Evolutionary conservation across 805 yeast species (phyloP).

Genomic region (Cyberlindnera saturnus): DNA sequence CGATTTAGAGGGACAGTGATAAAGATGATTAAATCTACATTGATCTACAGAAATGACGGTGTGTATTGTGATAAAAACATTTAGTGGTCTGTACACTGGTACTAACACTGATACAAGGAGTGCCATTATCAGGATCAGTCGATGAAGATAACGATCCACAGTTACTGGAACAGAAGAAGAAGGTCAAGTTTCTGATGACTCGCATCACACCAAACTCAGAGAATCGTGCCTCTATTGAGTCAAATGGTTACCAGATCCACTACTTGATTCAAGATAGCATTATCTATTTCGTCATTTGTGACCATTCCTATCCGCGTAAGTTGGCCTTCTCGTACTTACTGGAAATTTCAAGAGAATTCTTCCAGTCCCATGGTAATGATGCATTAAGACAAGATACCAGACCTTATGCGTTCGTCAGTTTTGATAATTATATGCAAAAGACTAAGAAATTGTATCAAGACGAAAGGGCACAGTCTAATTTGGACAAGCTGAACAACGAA

Average conservation of each 20-base stretch:
- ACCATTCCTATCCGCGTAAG: conserved; percentile 75
- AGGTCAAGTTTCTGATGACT: conserved; percentile 69
- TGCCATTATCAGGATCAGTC: conserved; percentile 87
- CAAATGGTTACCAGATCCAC: conserved; percentile 57
- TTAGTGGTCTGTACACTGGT: not conserved
- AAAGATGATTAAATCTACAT: conserved; percentile 56
- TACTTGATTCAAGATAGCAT: conserved; percentile 62
- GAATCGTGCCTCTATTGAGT: conserved; percentile 77
- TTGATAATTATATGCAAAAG: conserved; percentile 73
- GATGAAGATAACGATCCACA: conserved; percentile 67
- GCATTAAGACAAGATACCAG: conserved; percentile 59
- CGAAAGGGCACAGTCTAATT: conserved; percentile 80
- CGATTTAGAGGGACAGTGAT: too few relatives aligned
- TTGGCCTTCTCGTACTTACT: conserved; percentile 81
- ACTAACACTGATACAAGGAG: conserved; percentile 18
- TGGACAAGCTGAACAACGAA: conserved; percentile 82
- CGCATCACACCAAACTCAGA: conserved; percentile 77
- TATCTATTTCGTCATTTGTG: conserved; percentile 74
- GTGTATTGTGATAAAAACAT: not conserved
- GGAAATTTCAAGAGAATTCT: conserved; percentile 79
- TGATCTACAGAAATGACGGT: conserved; percentile 64
- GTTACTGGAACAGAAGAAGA: conserved; percentile 73
- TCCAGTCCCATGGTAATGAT: conserved; percentile 66
- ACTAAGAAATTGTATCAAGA: conserved; percentile 88
- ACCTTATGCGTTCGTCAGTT: conserved; percentile 86